Conservation (phyloP, 1,139 yeast species). For the Debaryomycetaceae sp. region DNA sequence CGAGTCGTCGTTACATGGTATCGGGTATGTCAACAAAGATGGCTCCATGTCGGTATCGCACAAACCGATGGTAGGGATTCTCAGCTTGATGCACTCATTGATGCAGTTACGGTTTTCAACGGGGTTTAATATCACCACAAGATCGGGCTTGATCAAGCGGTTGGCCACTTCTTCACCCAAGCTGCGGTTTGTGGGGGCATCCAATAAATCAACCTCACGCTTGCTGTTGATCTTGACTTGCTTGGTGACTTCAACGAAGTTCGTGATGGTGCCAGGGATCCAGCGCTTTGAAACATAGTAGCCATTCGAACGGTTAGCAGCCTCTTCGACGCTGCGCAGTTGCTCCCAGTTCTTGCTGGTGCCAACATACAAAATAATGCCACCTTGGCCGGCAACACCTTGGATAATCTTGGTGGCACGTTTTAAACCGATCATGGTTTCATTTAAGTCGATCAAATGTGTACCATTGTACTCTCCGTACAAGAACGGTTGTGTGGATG, state of each 20-base stretch:
- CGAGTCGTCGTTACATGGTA: constrained; percentile 96
- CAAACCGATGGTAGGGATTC: constrained; percentile 91
- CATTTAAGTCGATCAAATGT: constrained; percentile 83
- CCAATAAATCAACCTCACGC: constrained; percentile 36
- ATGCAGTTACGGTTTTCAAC: constrained; percentile 80
- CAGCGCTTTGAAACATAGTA: constrained; percentile 82
- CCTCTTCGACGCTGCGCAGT: constrained; percentile 67
- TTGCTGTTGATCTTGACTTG: constrained; percentile 67
- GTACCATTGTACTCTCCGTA: constrained; percentile 87
- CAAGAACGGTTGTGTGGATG: constrained; percentile 82
- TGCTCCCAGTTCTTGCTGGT: constrained; percentile 69
- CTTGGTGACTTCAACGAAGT: constrained; percentile 69
- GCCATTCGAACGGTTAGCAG: constrained; percentile 75
- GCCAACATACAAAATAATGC: constrained; percentile 79
- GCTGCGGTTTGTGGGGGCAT: constrained; percentile 51
- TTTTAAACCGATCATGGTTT: constrained; percentile 69
- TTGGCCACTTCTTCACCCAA: constrained; percentile 42
- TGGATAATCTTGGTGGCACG: constrained; percentile 77
- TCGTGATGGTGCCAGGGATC: constrained; percentile 94
- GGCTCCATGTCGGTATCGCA: constrained; percentile 95
- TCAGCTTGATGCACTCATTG: constrained; percentile 73
- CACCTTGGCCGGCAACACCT: constrained; percentile 81
- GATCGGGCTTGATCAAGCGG: constrained; percentile 73
- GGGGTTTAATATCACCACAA: constrained; percentile 83
- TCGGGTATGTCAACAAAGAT: constrained; percentile 82